A percentile compares a stretch with the other conserved stretches of the same genome.
Evolutionary conservation across 805 yeast genomes (phyloP).

Genomic region (Wickerhamiella cacticola): DNA sequence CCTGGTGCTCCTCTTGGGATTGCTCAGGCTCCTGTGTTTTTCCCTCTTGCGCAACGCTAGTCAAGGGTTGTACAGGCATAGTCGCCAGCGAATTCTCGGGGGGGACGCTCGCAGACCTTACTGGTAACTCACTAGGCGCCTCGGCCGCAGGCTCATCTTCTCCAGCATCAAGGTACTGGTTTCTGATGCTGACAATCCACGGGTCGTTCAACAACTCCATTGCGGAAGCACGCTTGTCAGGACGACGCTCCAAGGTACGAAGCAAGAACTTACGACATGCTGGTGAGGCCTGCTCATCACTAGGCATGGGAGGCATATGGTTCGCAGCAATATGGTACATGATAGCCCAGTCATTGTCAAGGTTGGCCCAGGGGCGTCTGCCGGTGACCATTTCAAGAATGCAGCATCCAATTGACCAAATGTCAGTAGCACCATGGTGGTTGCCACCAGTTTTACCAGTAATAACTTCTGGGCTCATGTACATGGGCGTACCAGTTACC

Average conservation of each 20-base stretch:
- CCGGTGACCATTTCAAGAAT: conserved; percentile 96
- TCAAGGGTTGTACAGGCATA: not conserved
- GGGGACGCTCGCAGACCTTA: not conserved
- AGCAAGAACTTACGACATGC: conserved; percentile 61
- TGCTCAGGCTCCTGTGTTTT: too few species aligned
- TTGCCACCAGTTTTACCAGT: conserved; percentile 47
- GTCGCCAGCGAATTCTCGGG: not conserved
- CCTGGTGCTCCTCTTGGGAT: not conserved
- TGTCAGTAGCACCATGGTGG: conserved; percentile 59
- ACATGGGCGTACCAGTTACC: conserved; percentile 95
- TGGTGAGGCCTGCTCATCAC: conserved; percentile 60
- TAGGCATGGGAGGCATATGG: conserved; percentile 75
- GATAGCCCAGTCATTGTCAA: conserved; percentile 96
- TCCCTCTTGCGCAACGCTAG: too few species aligned
- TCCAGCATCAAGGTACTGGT: conserved; percentile 10
- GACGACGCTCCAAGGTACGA: conserved; percentile 72
- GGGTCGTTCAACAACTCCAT: conserved; percentile 52
- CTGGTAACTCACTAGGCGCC: conserved; percentile 2
- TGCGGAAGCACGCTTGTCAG: conserved; percentile 68
- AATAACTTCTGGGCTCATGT: conserved; percentile 95
- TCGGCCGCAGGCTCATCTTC: not conserved
- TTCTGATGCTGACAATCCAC: conserved; percentile 22
- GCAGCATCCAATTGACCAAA: conserved; percentile 97
- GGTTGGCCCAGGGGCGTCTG: conserved; percentile 87
- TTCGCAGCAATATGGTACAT: conserved; percentile 98